Base-by-base conservation (phyloP, 1,284 basidiomycete genomes). In the Trichosporon sp. region DNA sequence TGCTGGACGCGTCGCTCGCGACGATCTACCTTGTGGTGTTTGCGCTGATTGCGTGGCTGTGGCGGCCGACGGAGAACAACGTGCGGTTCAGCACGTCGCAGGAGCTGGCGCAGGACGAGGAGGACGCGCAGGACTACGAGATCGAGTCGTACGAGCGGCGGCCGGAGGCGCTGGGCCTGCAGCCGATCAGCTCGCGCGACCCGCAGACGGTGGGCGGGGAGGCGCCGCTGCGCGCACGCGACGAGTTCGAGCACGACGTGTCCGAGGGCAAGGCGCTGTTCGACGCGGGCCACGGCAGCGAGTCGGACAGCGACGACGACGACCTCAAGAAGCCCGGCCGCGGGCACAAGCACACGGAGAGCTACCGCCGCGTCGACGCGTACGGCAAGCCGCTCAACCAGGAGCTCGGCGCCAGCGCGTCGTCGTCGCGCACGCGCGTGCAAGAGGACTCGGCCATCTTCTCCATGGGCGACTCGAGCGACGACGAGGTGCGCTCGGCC, bases 1-100 rank as follows among this genome's bases (percentile, higher is more conserved):
- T 99, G 15, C 87, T 99, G 56, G 97, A 99, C 77, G 97, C 95
- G n/a, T 98, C 93, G 87, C 87, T 98, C 32, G 89, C 91, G 0
- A 85, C 94, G 32, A 88, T 97, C 38, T 97, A 94, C 80, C 87
- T 95, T 64, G 83, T 86, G 35, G 89, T 91, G 60, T 98, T 99
- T 81, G 84, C 86, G 62, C 85, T 88, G 9, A 93, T 98, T 72
- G 89, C 92, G 2, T 98, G 89, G 84, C 86, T 98, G 31, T 99
- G 97, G 96, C 87, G 95, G 53, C 96, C 96, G 68, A 93, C 94
- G 2, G 89, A 88, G 47, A 90, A 94, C 83, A 99, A 99, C 85
- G 87, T 92, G 85, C 91, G 92, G 87, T 91, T 84, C 76, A 84
- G 81, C 73, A 87, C 83, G 83, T 86, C 81, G 58, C 84, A 82